phyloP scores from a whole-genome alignment of 164 flowering plant species.

The Protea cynaroides region DNA sequence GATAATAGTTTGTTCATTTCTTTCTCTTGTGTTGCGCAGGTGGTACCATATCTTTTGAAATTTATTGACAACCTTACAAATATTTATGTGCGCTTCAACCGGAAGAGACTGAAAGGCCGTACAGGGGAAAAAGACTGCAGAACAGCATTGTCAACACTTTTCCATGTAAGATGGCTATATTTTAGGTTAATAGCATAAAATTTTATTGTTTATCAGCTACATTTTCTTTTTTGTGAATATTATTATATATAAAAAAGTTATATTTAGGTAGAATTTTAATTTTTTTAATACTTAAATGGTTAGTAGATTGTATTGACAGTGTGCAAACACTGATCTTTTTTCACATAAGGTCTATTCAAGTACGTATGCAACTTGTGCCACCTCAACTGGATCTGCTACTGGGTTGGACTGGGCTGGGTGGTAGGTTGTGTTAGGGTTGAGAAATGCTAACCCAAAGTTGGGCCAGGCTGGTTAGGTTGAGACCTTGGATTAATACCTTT shows the following conservation, averaged over 20 bases:
- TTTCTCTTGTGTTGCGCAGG: conserved; percentile 37
- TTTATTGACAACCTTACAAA: conserved; percentile 91
- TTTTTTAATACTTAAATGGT: background rate
- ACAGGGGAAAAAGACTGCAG: conserved; percentile 87
- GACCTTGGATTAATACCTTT: no score
- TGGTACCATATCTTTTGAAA: conserved; percentile 88
- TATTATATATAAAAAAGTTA: no score
- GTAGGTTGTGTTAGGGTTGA: no score
- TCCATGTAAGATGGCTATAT: conserved; percentile 45
- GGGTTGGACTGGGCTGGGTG: no score
- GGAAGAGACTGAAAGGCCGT: conserved; percentile 92
- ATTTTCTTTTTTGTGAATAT: background rate
- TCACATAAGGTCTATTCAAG: no score
- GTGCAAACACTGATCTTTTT: no score
- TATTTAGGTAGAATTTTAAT: no score
- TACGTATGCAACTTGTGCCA: no score
- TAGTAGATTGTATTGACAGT: background rate
- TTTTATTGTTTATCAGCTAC: background rate
- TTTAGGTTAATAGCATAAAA: background rate
- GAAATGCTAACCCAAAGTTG: no score
- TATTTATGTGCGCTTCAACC: conserved; percentile 88
- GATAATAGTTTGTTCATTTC: conserved; percentile 7
- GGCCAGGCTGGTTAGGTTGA: no score
- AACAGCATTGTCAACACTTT: conserved; percentile 79
- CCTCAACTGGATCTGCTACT: no score